Conservation (phyloP, 441 rosid genomes). For the Eruca vesicaria region DNA sequence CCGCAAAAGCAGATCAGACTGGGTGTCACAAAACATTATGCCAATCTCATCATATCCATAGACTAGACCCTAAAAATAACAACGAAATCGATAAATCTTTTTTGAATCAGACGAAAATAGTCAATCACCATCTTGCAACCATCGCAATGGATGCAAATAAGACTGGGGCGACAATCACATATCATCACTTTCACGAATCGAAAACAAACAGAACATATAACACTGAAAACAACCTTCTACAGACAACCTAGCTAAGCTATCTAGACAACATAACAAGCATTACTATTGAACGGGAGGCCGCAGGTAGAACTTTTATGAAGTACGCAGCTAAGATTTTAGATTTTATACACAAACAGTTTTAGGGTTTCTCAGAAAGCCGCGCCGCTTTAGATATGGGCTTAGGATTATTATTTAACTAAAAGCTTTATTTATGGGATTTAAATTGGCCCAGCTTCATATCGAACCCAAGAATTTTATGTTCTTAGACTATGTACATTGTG, state of each 20-base stretch:
- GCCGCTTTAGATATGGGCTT: neutral
- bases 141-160: constrained; percentile 49
- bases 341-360: neutral
- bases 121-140: constrained; percentile 73
- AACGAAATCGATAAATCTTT: neutral
- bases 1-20: constrained; percentile 35
- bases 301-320: neutral
- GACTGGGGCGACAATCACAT: constrained; percentile 84
- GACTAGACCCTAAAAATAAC: neutral
- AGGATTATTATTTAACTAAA: neutral
- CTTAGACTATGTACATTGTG: too few species aligned
- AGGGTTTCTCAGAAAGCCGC: neutral
- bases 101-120: constrained; percentile 52
- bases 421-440: neutral
- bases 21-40: constrained; percentile 32
- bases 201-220: neutral
- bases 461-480: too few species aligned
- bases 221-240: neutral
- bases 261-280: neutral
- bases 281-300: neutral
- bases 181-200: constrained; percentile 57
- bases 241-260: neutral
- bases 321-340: neutral
- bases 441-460: too few species aligned
- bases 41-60: constrained; percentile 14